Evolutionary conservation across 495 filamentous ascomycete species (phyloP).

Genomic region (Penicillium pancosmium): DNA sequence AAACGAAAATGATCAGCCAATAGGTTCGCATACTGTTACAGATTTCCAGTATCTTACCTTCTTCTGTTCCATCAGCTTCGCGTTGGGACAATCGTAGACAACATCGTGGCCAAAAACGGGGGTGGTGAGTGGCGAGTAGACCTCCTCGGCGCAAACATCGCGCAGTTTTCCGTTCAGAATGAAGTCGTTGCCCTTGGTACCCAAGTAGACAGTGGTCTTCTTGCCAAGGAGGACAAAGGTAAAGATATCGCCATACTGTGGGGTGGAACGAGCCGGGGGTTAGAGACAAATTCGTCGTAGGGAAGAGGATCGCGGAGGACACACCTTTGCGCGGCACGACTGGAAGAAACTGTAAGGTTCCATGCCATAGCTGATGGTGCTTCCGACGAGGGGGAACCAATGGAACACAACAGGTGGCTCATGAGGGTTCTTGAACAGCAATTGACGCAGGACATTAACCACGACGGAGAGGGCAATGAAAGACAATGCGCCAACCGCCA

Average conservation of each 20-base stretch:
- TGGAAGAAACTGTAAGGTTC: constrained; percentile 67
- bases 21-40: background rate
- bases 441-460: constrained; percentile 69
- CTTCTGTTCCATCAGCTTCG: constrained; percentile 72
- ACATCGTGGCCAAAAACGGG: constrained; percentile 67
- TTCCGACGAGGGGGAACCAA: constrained; percentile 64
- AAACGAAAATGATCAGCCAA: constrained; percentile 5
- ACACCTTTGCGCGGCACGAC: constrained; percentile 54
- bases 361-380: constrained; percentile 66
- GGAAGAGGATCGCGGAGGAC: constrained; percentile 7
- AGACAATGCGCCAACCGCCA: constrained; percentile 30
- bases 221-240: constrained; percentile 66
- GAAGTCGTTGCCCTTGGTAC: constrained; percentile 65
- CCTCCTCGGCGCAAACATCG: constrained; percentile 66
- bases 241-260: constrained; percentile 66
- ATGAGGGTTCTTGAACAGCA: constrained; percentile 67
- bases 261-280: constrained; percentile 4
- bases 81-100: constrained; percentile 67
- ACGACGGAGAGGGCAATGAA: constrained; percentile 40
- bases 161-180: constrained; percentile 64
- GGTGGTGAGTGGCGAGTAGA: constrained; percentile 62
- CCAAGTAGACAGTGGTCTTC: constrained; percentile 63
- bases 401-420: constrained; percentile 68
- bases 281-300: constrained; percentile 11
- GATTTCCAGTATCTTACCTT: constrained; percentile 44